Base-by-base conservation (phyloP, 208 protist genomes). In the Naegleria fowleri region DNA sequence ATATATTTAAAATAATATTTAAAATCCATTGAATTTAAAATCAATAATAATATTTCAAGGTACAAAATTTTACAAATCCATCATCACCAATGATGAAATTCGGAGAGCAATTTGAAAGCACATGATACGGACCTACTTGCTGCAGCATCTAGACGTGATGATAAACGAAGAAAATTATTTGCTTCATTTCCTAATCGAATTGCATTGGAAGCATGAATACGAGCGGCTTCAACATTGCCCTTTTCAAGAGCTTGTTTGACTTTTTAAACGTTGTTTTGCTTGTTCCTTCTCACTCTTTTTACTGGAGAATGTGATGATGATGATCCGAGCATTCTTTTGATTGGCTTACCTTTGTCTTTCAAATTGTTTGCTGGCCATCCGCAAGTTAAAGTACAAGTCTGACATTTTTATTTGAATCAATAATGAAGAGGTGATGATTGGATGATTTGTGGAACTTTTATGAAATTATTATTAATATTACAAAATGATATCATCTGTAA, bases 121-220 rank as follows among this genome's bases (percentile, higher is more conserved):
- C 43, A 48, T 48, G 43, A 48, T 48, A 48, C 43, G 43, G 43
- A 93, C 13, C 98, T 94, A 0, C 95, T 94, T 15, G 98, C 96
- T 9, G 99, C 97, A 16, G 98, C 98, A 92, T 99, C 98, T 76
- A 99, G 95, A 86, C 98, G 95, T 0, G 96, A 95, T 25, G 96
- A 86, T 76, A 99, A 96, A 11, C 97, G 92, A 29, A 99, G 94
- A 92, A 98, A 98, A 92, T 99, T 99, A 36, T 98, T 94, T 6
- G 95, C 89, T 92, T 99, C 96, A 86, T 98, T 99, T 93, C 99
- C 97, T 91, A 99, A 98, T 43, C 98, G 94, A 88, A 99, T 99
- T 43, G 97, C 98, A 93, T 99, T 99, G 93, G 99, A 95, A 40
- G 98, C 98, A 93, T 98, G 99, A 43, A 99, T 99, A 83, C 97